Base-by-base conservation (phyloP, 352 stramenopile genomes). In the Pythium rhizo-oryzae region DNA sequence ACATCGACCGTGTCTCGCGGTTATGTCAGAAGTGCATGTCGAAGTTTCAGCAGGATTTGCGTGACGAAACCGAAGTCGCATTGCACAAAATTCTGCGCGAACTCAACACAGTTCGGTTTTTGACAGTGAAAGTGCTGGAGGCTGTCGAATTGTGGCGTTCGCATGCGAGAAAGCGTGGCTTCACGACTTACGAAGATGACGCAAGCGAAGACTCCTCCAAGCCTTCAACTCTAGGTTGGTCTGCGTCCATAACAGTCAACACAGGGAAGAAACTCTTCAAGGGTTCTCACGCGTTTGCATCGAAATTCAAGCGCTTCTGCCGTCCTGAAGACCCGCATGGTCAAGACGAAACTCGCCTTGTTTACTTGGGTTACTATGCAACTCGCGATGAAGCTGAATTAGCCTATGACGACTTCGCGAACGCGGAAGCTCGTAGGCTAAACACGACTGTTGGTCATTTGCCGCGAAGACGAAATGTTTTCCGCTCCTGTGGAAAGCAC, bases 401-500 rank as follows among this genome's bases (percentile, higher is more conserved):
- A 61, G 81, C 83, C 0, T 94, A 94, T 49, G 87, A 94, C 58
- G 72, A 83, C 25, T 80, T 83, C 50, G 87, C 84, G 1, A 72
- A 78, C 4, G 69, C 77, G 0, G 83, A 94, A 65, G 87, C 87
- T 7, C 78, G 78, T 18, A 70, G 82, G 1, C 55, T 92, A 19
- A 91, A 91, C 37, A 93, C 83, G 2, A 91, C 83, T 0, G 61
- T 77, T 0, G 73, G 73, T 4, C 77, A 90, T 43, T 70, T 94
- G 16, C 87, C 84, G 0, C 65, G 65, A 12, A 75, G 82, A 41
- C 74, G 87, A 23, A 87, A 74, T 47, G 79, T 94, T 0, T 89
- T 93, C 60, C 80, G 85, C 8, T 94, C 87, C 2, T 94, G 87
- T 58, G 84, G 87, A 3, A 89, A 91, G 23, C 87, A 94, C 44